Base-by-base conservation (phyloP, 768 basidiomycete species). In the Cystofilobasidium capitatum region DNA sequence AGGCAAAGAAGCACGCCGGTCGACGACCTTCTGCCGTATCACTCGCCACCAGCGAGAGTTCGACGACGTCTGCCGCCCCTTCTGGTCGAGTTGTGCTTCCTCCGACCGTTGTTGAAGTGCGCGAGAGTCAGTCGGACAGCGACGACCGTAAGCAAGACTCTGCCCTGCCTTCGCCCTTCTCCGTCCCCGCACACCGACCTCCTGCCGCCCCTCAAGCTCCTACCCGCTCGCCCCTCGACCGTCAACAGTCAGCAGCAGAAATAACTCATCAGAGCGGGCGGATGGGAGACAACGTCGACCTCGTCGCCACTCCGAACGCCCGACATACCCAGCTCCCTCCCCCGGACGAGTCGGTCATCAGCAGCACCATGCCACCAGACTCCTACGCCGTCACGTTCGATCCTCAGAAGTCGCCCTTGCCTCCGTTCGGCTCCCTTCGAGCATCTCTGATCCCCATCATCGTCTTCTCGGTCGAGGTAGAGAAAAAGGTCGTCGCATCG, bases 1-100 rank as follows among this genome's bases (percentile, higher is more conserved):
- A 55, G 51, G 31, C 51, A 10, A 55, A 55, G 51, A 55, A 55
- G 51, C 51, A 55, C 29, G 51, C 51, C 51, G 31, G 13, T n/a
- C 51, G 51, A 1, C 51, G 12, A 8, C 29, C 51, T 26, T 55
- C 29, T 2, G 51, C 51, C 4, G 31, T 31, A 3, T 55, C 51
- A 2, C 29, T 55, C 51, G 29, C 31, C 3, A 31, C 51, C 16
- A 33, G 16, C 29, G 51, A 55, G 9, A 33, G n/a, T n/a, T n/a
- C 51, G 29, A 33, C 51, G 3, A 2, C 8, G 29, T 55, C 51
- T 3, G 51, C 51, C 2, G 51, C 31, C 14, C 51, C 51, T 13
- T 8, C 51, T 2, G 6, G 4, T 13, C 51, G 51, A 14, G 22
- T 55, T 17, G 16, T 29, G n/a, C n/a, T 49, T 26, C 47, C 47